Base-by-base conservation (phyloP, 208 protist species). In the Dictyostelium gargantuum region DNA sequence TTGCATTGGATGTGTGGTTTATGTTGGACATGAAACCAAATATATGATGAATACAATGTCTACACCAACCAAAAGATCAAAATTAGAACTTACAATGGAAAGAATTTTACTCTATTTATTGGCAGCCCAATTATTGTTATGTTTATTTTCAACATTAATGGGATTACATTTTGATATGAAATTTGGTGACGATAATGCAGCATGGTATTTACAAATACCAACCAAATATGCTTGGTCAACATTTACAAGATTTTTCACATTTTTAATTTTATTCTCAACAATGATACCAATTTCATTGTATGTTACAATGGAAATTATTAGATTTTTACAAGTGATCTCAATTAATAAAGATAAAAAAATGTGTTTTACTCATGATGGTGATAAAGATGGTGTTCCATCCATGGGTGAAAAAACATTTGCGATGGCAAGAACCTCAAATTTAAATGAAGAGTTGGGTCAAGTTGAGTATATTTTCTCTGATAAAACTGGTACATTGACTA, bases 401-500 rank as follows among this genome's bases (percentile, higher is more conserved):
- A 8, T 15, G 29, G 10, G 26, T 61, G 58, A 35, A 38, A 10
- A 68, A 68, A 89, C 56, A 23, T 84, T 74, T 63, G 80, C 93
- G 10, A 89, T 74, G 3, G 91, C 75, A 8, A 93, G 94, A 68
- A 96, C 95, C 2, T 94, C 93, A 11, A 96, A 95, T 70, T 76
- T 94, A 17, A 94, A 93, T 74, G 93, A 95, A 44, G 91, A 96
- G 32, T 66, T 94, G 0, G 84, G 66, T 38, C 72, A 85, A 32
- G 81, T 96, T 26, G 48, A 95, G 54, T 89, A 95, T 72, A 72
- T 96, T 3, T 96, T 96, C 63, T 92, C 73, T 56, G 95, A 96
- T 68, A 96, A 96, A 70, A 96, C 95, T 13, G 95, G 95, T 73
- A 96, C 95, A 15, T 76, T 96, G 5, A 96, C 95, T 19, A 46